phyloP scores from a whole-genome alignment of 768 basidiomycete genomes.

The Auricularia cornea region DNA sequence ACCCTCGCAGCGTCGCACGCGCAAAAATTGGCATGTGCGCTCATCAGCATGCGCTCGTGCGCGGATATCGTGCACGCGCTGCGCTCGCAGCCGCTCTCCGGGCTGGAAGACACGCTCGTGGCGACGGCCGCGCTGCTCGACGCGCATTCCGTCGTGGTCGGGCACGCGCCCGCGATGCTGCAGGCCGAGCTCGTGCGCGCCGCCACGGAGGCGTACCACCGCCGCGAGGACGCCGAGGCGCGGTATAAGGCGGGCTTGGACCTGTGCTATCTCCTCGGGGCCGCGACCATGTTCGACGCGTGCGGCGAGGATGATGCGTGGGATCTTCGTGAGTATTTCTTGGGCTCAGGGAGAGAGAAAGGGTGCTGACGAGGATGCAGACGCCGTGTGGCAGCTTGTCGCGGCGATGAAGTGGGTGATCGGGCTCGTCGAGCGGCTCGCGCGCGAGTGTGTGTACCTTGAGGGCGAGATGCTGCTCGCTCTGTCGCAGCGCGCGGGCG shows the following conservation, averaged over 20 bases:
- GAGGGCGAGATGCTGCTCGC: neutral
- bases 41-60: neutral
- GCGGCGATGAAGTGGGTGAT: neutral
- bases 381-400: neutral
- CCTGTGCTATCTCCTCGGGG: neutral
- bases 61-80: neutral
- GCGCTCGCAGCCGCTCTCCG: neutral
- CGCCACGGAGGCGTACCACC: neutral
- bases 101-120: neutral
- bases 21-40: neutral
- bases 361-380: neutral
- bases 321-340: neutral
- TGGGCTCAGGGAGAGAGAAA: neutral
- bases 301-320: neutral
- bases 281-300: neutral
- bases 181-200: neutral
- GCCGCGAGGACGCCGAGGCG: neutral
- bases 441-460: neutral
- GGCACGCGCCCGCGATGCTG: neutral
- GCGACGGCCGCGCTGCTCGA: neutral
- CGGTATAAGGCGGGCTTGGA: neutral
- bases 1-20: neutral
- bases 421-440: neutral
- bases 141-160: too few relatives aligned
- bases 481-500: neutral